phyloP scores from a whole-genome alignment of 768 basidiomycete species.

The Fomitopsis serialis region DNA sequence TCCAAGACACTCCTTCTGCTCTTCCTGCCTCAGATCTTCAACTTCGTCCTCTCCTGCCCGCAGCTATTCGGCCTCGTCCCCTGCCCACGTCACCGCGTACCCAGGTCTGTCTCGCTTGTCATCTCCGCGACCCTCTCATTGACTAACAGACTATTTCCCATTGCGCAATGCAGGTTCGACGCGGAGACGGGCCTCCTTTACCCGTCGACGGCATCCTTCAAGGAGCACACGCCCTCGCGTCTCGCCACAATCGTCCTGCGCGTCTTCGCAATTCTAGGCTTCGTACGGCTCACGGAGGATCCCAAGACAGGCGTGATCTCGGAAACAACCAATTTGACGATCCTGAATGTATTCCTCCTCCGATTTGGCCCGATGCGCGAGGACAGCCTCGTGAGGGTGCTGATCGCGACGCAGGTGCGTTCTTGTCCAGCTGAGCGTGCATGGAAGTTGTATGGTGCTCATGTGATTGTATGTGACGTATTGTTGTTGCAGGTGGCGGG shows the following conservation, averaged over 20 bases:
- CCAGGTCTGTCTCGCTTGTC: constrained; percentile 48
- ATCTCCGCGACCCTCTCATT: background rate
- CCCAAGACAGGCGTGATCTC: constrained; percentile 51
- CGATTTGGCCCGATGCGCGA: constrained; percentile 83
- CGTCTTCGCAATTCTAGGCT: constrained; percentile 53
- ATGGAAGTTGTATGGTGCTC: background rate
- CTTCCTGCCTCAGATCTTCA: constrained; percentile 98
- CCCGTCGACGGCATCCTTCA: constrained; percentile 66
- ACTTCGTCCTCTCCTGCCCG: constrained; percentile 90
- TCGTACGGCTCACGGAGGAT: constrained; percentile 60
- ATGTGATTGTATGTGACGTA: background rate
- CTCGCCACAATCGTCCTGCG: constrained; percentile 52
- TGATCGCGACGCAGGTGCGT: constrained; percentile 71
- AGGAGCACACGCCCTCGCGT: constrained; percentile 46
- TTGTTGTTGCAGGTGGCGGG: constrained; percentile 49
- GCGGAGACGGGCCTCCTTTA: constrained; percentile 67
- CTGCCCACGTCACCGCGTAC: constrained; percentile 92
- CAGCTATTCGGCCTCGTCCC: constrained; percentile 92
- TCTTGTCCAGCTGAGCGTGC: too few relatives aligned
- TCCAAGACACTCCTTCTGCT: constrained; percentile 95
- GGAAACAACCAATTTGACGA: constrained; percentile 84
- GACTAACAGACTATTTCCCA: background rate
- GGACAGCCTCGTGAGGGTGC: constrained; percentile 62
- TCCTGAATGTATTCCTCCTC: constrained; percentile 82
- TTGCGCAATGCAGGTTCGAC: constrained; percentile 56